Evolutionary conservation across 331 rosid genomes (phyloP).

Genomic region (Acacia pycnantha): DNA sequence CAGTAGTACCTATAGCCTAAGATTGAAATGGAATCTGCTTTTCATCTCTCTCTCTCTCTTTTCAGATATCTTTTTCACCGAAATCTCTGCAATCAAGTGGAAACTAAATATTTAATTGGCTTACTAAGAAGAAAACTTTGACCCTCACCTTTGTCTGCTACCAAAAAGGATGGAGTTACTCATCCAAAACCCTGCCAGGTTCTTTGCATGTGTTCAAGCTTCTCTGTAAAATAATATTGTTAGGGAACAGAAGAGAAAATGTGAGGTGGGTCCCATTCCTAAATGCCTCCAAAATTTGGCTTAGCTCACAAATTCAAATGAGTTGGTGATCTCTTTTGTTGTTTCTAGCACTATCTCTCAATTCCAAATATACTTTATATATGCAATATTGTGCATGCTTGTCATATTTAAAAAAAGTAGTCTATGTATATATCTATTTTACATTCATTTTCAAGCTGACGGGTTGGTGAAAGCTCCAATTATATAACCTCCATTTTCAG

Average conservation of each 20-base stretch:
- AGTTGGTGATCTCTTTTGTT: slow-evolving; percentile 59
- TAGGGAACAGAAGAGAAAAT: slow-evolving; percentile 12
- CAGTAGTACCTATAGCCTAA: slow-evolving; percentile 31
- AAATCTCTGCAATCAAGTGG: slow-evolving; percentile 63
- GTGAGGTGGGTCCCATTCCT: slow-evolving; percentile 52
- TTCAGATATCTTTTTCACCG: slow-evolving; percentile 64
- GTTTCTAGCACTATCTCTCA: slow-evolving; percentile 26
- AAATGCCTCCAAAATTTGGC: slow-evolving; percentile 59
- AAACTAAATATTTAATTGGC: slow-evolving; percentile 41
- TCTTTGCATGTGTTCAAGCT: slow-evolving; percentile 56
- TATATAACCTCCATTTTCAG: not conserved
- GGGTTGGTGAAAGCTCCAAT: not conserved
- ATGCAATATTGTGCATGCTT: slow-evolving; percentile 19
- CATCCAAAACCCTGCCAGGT: slow-evolving; percentile 63
- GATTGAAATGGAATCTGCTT: slow-evolving; percentile 59
- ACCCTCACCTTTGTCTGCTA: slow-evolving; percentile 60
- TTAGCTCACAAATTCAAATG: slow-evolving; percentile 63
- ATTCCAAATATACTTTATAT: slow-evolving; percentile 22
- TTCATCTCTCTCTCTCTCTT: slow-evolving; percentile 8
- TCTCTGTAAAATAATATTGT: slow-evolving; percentile 12
- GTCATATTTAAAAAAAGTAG: not conserved
- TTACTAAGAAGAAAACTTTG: slow-evolving; percentile 45
- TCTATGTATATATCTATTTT: not conserved
- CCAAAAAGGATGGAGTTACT: slow-evolving; percentile 53
- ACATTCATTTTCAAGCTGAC: not conserved